Evolutionary conservation across 2,329 filamentous ascomycete species (phyloP), one percentile per base, ranked within the genome.

Genomic region (Lachnellula hyalina): DNA sequence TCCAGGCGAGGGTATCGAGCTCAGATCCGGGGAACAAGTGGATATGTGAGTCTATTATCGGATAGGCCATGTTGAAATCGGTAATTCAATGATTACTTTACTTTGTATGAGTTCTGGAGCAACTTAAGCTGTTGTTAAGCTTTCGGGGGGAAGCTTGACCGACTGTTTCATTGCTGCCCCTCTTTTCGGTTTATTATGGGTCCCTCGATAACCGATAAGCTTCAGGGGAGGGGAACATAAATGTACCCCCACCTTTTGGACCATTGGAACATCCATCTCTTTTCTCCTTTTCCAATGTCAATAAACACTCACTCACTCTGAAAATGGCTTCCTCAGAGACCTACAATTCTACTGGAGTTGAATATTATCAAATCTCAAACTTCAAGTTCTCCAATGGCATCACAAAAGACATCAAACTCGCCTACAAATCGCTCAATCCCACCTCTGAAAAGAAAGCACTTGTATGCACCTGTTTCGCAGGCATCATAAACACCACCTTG

Each of bases 31-130:
- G 88, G 76, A 84, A 96, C 67, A 96, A 84, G 74, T 96, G 92
- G 72, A 96, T 87, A 76, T 96, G 93, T 40, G 90, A 87, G 76
- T 96, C 92, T 71, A 96, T 83, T 67, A 96, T 85, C 65, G 78
- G 82, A 44, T 65, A 67, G 73, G 72, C 57, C 69, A 74, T 56
- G 35, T 8, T 53, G 44, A 12, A 32, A 32, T 12, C 2, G 0
- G 28, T 11, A 9, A 32, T 11, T 32, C 28, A 32, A 32, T 32
- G 28, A 32, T 32, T 9, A 21, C 6, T 25, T 25, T 5, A 17
- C 41, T 14, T 17, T 17, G 19, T 21, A 23, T 44, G 15, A 44
- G 12, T 23, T 44, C 21, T 44, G n/a, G n/a, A 44, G n/a, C n/a
- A 44, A 21, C 17, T 19, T 3, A 11, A 25, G 12, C 19, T 44